Base-by-base conservation (phyloP, 352 stramenopile species). In the Phytophthora constricta region DNA sequence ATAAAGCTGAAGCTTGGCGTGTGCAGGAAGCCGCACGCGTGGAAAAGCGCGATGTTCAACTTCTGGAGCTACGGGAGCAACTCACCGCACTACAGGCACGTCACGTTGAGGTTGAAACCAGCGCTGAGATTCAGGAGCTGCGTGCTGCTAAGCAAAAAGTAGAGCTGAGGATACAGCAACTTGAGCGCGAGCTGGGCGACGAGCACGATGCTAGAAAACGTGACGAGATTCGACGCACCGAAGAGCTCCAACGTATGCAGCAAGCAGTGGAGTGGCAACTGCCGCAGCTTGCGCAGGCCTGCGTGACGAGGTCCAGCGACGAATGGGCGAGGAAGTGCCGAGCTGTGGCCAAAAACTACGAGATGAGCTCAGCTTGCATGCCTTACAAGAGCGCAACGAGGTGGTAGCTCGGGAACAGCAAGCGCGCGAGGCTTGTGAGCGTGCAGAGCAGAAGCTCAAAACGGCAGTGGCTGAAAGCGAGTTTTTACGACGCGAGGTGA, bases 231-330 rank as follows among this genome's bases (percentile, higher is more conserved):
- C 74, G 77, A 41, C 71, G 58, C 17, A 66, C 70, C 1, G 65
- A 78, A 25, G 77, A 86, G 46, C 60, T 80, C 1, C 61, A 75
- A 5, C 70, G 62, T 3, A 72, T 82, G 50, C 74, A 84, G 34
- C 70, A 86, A 53, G 68, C 64, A 13, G 47, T 85, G 37, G 73
- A 76, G 33, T 83, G 67, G 68, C 79, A 88, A 27, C 59, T 88
- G 5, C 79, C 79, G 0, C 79, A 88, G 55, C 58, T 88, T 7
- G 79, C 79, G 3, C 76, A 81, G n/a, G 74, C 73, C 10, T 84
- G 73, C 33, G 77, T 85, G 45, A 72, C 67, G 8, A 60, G 77
- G 33, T 71, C 73, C 17, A 85, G 77, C 23, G 77, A 85, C 20
- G 77, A 82, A 31, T 82, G 72, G 77, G 60, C 65, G 3, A 51